phyloP scores from a whole-genome alignment of 768 basidiomycete species.

The Tephrocybe sp. region DNA sequence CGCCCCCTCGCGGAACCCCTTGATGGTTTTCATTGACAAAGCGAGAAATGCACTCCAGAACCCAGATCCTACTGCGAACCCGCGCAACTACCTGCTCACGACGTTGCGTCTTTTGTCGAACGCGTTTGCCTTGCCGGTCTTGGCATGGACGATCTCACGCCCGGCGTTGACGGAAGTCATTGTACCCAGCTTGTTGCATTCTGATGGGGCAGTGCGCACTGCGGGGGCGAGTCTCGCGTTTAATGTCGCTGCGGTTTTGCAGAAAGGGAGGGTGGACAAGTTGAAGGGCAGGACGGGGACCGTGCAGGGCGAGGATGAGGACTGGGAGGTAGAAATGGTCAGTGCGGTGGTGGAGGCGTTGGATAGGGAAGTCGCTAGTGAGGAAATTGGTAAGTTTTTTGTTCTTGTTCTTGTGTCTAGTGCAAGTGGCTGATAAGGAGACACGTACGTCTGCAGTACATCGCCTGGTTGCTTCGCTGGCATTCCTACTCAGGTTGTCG shows the following conservation, averaged over 20 bases:
- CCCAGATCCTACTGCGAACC: slow-evolving; percentile 14
- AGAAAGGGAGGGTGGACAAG: slow-evolving; percentile 53
- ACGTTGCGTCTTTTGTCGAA: slow-evolving; percentile 69
- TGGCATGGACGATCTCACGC: slow-evolving; percentile 36
- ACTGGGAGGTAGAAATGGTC: slow-evolving; percentile 84
- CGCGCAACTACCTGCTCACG: slow-evolving; percentile 62
- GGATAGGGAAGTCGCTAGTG: slow-evolving; percentile 62
- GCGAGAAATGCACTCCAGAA: slow-evolving; percentile 10
- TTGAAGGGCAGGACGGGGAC: slow-evolving; percentile 27
- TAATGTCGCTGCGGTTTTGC: slow-evolving; percentile 65
- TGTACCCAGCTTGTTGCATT: slow-evolving; percentile 65
- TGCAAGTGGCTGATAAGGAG: slow-evolving; percentile 1
- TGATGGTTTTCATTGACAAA: slow-evolving; percentile 45
- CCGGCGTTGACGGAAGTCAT: slow-evolving; percentile 48
- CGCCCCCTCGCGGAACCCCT: slow-evolving; percentile 36
- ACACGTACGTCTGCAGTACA: slow-evolving; percentile 52
- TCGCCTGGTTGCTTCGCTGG: slow-evolving; percentile 77
- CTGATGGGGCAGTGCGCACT: slow-evolving; percentile 64
- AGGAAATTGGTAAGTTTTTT: slow-evolving; percentile 71
- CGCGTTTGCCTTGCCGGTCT: slow-evolving; percentile 49
- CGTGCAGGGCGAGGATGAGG: slow-evolving; percentile 59
- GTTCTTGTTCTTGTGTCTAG: slow-evolving; percentile 1
- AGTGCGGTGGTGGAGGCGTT: slow-evolving; percentile 84
- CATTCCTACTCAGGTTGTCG: slow-evolving; percentile 70
- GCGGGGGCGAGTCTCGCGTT: slow-evolving; percentile 84